These are phyloP conservation scores for Ceratonia siliqua DNA, from an alignment of 306 rosid genomes.

Conservation along the genomic window DNA sequence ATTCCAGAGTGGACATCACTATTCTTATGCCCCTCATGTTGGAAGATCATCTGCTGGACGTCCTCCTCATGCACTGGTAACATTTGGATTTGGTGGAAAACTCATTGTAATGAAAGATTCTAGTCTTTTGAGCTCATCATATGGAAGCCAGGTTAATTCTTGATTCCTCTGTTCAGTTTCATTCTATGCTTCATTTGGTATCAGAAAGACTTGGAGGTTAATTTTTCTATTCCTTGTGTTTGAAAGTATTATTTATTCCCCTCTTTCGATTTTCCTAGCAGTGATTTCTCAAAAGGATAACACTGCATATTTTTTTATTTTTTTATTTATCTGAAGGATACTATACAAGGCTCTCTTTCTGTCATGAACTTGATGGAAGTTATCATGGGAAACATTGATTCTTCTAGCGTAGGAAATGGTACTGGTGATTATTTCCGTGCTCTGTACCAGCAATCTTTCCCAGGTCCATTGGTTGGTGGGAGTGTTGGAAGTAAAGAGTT, in stretches of 20 bases:
- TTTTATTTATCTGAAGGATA: slow-evolving; percentile 53
- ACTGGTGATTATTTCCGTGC: slow-evolving; percentile 59
- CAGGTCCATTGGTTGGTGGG: slow-evolving; percentile 92
- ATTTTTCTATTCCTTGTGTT: neutral
- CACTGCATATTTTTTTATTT: slow-evolving; percentile 30
- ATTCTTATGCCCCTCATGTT: slow-evolving; percentile 54
- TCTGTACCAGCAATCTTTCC: slow-evolving; percentile 78
- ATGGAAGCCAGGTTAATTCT: slow-evolving; percentile 69
- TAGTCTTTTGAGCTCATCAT: slow-evolving; percentile 46
- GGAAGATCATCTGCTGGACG: slow-evolving; percentile 79
- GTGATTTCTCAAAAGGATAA: slow-evolving; percentile 33
- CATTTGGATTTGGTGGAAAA: slow-evolving; percentile 93
- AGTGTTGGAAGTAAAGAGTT: slow-evolving; percentile 84
- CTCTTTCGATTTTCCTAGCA: neutral
- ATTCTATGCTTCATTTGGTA: slow-evolving; percentile 26
- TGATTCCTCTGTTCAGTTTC: slow-evolving; percentile 26
- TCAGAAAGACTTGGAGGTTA: neutral
- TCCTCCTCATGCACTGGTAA: slow-evolving; percentile 79
- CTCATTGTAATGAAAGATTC: slow-evolving; percentile 73
- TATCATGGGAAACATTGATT: slow-evolving; percentile 42
- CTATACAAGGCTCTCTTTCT: slow-evolving; percentile 59
- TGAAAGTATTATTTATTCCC: neutral
- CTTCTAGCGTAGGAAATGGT: slow-evolving; percentile 48
- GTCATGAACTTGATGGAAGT: slow-evolving; percentile 76
- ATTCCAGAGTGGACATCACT: slow-evolving; percentile 52